Evolutionary conservation across 2,329 filamentous ascomycete genomes (phyloP).

Genomic region (Monilinia polystroma): DNA sequence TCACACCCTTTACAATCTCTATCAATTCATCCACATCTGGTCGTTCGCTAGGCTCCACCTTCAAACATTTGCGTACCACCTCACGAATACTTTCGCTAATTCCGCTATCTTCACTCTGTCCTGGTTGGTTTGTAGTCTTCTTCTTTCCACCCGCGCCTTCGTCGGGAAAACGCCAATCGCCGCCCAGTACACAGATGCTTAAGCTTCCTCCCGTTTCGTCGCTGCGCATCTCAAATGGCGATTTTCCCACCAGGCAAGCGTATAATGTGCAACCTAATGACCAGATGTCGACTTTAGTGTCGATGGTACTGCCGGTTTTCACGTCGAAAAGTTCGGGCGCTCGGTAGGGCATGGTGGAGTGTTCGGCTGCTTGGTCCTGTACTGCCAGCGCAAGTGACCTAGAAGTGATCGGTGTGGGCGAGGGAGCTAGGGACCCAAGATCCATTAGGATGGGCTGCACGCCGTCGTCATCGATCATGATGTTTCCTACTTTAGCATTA

Average conservation of each 20-base stretch:
- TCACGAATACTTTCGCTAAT: slow-evolving; percentile 85
- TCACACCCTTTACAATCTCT: slow-evolving; percentile 69
- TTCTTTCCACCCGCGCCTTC: slow-evolving; percentile 62
- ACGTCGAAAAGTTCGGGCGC: slow-evolving; percentile 98
- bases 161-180: slow-evolving; percentile 95
- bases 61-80: slow-evolving; percentile 81
- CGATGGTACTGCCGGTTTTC: slow-evolving; percentile 85
- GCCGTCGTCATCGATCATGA: slow-evolving; percentile 96
- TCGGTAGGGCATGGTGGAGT: slow-evolving; percentile 97
- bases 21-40: slow-evolving; percentile 87
- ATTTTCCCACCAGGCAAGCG: slow-evolving; percentile 94
- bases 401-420: slow-evolving; percentile 84
- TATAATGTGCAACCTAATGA: slow-evolving; percentile 96
- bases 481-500: slow-evolving; percentile 62
- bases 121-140: slow-evolving; percentile 40
- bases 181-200: slow-evolving; percentile 87
- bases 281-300: slow-evolving; percentile 98
- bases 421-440: slow-evolving; percentile 83
- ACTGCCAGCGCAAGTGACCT: slow-evolving; percentile 87
- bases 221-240: slow-evolving; percentile 90
- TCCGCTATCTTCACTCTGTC: slow-evolving; percentile 42
- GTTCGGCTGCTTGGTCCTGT: slow-evolving; percentile 92
- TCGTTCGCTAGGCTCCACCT: slow-evolving; percentile 81
- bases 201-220: slow-evolving; percentile 95
- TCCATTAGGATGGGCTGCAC: slow-evolving; percentile 94